These are phyloP conservation scores for Galerina marginata DNA, from an alignment of 768 basidiomycete genomes.

Conservation along the genomic window DNA sequence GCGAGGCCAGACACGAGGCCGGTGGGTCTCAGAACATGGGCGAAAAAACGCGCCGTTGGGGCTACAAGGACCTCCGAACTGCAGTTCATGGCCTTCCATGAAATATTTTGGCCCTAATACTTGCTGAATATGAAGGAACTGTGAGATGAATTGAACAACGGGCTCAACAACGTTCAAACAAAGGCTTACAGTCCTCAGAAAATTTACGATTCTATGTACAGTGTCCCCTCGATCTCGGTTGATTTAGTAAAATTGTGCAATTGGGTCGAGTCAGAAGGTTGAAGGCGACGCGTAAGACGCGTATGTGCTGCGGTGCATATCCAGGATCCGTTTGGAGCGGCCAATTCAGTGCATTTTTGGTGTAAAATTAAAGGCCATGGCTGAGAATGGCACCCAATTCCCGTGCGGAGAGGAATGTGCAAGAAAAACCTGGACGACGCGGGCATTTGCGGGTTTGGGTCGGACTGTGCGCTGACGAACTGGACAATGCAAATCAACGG, in stretches of 20 bases:
- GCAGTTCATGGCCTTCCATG: not conserved
- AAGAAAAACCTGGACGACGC: not conserved
- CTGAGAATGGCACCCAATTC: slow-evolving; percentile 1
- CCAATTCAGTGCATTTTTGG: slow-evolving; percentile 4
- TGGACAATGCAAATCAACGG: not conserved
- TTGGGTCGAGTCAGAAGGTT: slow-evolving; percentile 10
- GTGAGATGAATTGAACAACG: slow-evolving; percentile 9
- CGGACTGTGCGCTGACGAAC: not conserved
- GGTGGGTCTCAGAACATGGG: slow-evolving; percentile 17
- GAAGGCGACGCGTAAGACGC: not conserved
- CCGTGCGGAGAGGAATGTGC: not conserved
- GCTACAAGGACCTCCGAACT: slow-evolving; percentile 10
- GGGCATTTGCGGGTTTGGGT: slow-evolving; percentile 8
- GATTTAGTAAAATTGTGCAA: slow-evolving; percentile 1
- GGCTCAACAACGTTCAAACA: not conserved
- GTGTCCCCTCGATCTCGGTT: slow-evolving; percentile 1
- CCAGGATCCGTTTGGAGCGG: slow-evolving; percentile 7
- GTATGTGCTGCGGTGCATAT: slow-evolving; percentile 4
- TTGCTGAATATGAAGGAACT: slow-evolving; percentile 2
- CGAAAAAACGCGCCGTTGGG: slow-evolving; percentile 9
- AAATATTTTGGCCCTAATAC: not conserved
- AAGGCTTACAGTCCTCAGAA: slow-evolving; percentile 2
- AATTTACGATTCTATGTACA: not conserved
- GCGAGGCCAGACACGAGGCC: slow-evolving; percentile 28
- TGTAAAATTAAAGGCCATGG: not conserved